Percentiles rank a stretch among this genome's conserved stretches.
These are phyloP conservation scores for Alternaria brassicicola DNA, from an alignment of 2,329 filamentous ascomycete genomes.

Conservation along the genomic window DNA sequence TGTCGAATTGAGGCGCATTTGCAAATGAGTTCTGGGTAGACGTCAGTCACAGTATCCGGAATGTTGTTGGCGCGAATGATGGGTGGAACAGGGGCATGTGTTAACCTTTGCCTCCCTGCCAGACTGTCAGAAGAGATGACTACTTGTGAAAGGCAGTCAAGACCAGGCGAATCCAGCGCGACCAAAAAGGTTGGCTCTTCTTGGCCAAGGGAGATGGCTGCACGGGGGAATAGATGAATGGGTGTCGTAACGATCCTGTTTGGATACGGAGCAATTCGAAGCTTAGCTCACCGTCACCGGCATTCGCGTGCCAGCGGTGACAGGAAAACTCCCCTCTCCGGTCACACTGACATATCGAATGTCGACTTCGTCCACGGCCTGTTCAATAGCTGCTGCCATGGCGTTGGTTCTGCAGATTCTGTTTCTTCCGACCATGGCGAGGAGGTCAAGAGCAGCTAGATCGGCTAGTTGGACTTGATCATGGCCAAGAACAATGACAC, in stretches of 20 bases:
- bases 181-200: slow-evolving; percentile 38
- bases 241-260: slow-evolving; percentile 20
- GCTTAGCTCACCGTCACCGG: slow-evolving; percentile 48
- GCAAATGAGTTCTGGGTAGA: slow-evolving; percentile 40
- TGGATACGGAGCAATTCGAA: slow-evolving; percentile 34
- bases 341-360: slow-evolving; percentile 47
- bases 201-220: slow-evolving; percentile 35
- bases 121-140: slow-evolving; percentile 44
- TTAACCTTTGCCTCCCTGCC: slow-evolving; percentile 48
- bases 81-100: slow-evolving; percentile 28
- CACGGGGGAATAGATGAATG: slow-evolving; percentile 7
- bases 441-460: slow-evolving; percentile 42
- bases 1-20: slow-evolving; percentile 44
- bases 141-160: slow-evolving; percentile 27
- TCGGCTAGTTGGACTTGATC: slow-evolving; percentile 43
- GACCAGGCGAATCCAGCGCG: slow-evolving; percentile 43
- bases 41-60: slow-evolving; percentile 23
- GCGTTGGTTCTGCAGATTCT: slow-evolving; percentile 36
- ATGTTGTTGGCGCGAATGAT: background rate
- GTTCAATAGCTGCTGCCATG: slow-evolving; percentile 30
- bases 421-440: slow-evolving; percentile 41
- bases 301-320: slow-evolving; percentile 46
- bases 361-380: slow-evolving; percentile 46
- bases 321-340: slow-evolving; percentile 45
- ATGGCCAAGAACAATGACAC: slow-evolving; percentile 38